phyloP scores from a whole-genome alignment of 306 rosid genomes.

The Cicer arietinum region DNA sequence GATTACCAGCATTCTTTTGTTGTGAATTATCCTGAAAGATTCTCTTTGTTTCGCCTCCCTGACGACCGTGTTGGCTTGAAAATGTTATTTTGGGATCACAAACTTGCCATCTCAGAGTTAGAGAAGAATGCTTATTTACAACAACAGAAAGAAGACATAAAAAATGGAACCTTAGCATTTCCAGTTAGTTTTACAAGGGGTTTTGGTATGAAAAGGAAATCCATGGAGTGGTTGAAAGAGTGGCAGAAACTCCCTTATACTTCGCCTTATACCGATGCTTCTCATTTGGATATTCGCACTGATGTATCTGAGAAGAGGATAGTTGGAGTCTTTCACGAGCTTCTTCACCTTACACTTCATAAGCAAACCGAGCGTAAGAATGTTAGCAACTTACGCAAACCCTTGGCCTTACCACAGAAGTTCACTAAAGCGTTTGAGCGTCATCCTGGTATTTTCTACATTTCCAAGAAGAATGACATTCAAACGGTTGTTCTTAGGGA shows the following conservation, averaged over 20 bases:
- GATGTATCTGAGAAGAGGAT: slow-evolving; percentile 87
- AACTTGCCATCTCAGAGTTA: slow-evolving; percentile 71
- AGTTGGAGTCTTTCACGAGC: slow-evolving; percentile 94
- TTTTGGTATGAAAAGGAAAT: slow-evolving; percentile 80
- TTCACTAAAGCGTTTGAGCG: slow-evolving; percentile 93
- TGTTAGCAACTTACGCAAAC: slow-evolving; percentile 82
- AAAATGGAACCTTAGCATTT: slow-evolving; percentile 67
- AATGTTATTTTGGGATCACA: slow-evolving; percentile 68
- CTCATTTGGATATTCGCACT: slow-evolving; percentile 85
- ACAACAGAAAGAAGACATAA: slow-evolving; percentile 61
- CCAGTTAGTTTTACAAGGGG: slow-evolving; percentile 87
- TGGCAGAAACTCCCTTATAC: slow-evolving; percentile 94
- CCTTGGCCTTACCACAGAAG: slow-evolving; percentile 78
- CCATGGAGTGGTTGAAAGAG: slow-evolving; percentile 88
- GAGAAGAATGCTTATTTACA: slow-evolving; percentile 62
- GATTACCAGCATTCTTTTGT: slow-evolving; percentile 72
- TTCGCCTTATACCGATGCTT: slow-evolving; percentile 68
- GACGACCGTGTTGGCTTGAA: slow-evolving; percentile 79
- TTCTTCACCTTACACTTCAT: slow-evolving; percentile 78
- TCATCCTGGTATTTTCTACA: slow-evolving; percentile 89
- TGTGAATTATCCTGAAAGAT: slow-evolving; percentile 53
- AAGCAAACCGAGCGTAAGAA: slow-evolving; percentile 88
- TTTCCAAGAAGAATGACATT: slow-evolving; percentile 74
- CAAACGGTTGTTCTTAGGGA: slow-evolving; percentile 84
- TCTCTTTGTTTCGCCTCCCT: slow-evolving; percentile 63